Evolutionary conservation across 495 filamentous ascomycete genomes (phyloP), one percentile per base, ranked within the genome.

Genomic region (Margaritispora aquatica): DNA sequence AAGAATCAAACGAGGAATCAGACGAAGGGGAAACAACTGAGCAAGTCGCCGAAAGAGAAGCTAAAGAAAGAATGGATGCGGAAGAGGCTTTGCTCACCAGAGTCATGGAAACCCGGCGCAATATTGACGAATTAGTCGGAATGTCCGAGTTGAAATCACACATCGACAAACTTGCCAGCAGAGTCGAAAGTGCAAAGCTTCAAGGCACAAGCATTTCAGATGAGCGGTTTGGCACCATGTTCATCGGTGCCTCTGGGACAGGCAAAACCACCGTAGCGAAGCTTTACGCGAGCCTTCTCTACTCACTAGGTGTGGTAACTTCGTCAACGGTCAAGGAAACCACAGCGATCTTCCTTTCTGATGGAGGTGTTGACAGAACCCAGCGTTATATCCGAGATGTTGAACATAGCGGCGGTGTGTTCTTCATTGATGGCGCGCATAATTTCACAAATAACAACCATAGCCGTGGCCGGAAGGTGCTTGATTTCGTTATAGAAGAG

Each of bases 401-500:
- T 29, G 71, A 81, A 22, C 44, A 65, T 17, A 75, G 75, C 1
- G 86, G 84, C 21, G 84, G 82, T 3, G 79, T 72, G 1, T 57
- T 85, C 1, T 87, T 88, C 61, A 78, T 87, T n/a, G 83, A 87
- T 62, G 83, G 86, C 68, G 84, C 85, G 0, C 51, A 59, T 31
- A 56, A 54, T 8, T 48, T 63, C 77, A 0, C 78, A 84, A 55
- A 73, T 83, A 41, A 80, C 84, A 60, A 84, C 81, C 75, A 68
- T 24, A 60, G 59, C 21, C 77, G 75, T 3, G 88, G 89, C 0
- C 64, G 64, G 0, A 76, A 77, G 31, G 87, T 88, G 1, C 76
- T 93, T 15, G 86, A 93, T 59, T 89, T 83, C 59, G 73, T 93
- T 0, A 77, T 93, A 0, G 80, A 82, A 0, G 86, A 92, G 63